Evolutionary conservation across 441 rosid species (phyloP).

Genomic region (Metrosideros polymorpha): DNA sequence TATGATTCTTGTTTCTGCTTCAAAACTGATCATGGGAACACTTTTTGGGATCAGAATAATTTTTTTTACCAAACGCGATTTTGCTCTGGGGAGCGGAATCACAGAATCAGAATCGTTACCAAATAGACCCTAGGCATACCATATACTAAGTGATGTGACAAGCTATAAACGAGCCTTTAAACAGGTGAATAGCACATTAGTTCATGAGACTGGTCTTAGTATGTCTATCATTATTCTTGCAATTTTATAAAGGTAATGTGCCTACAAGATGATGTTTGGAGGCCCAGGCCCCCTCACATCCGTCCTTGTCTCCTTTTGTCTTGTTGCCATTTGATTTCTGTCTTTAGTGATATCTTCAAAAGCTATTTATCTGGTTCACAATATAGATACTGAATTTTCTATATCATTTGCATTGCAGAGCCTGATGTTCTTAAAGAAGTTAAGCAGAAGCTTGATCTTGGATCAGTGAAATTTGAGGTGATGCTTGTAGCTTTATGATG

Average conservation of each 20-base stretch:
- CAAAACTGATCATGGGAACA: no score
- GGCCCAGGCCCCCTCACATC: not conserved
- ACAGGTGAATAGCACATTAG: not conserved
- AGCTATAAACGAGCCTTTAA: not conserved
- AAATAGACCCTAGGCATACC: not conserved
- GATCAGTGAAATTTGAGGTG: slow-evolving; percentile 94
- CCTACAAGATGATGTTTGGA: not conserved
- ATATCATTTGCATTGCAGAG: slow-evolving; percentile 42
- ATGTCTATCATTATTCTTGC: not conserved
- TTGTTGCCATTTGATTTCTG: not conserved
- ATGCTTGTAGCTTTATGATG: not conserved
- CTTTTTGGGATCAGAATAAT: no score
- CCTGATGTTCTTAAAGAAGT: slow-evolving; percentile 92
- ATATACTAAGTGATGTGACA: not conserved
- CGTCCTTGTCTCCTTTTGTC: not conserved
- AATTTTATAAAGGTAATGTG: not conserved
- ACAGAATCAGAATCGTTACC: no score
- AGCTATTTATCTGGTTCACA: not conserved
- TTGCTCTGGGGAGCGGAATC: no score
- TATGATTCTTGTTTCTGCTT: no score
- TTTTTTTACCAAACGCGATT: no score
- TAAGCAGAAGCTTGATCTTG: slow-evolving; percentile 86
- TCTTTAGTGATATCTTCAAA: not conserved
- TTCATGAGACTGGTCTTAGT: not conserved
- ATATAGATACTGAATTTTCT: not conserved